Percentiles rank a stretch among this genome's conserved stretches.
Conservation (phyloP, 306 rosid genomes). For the Astragalus membranaceus region DNA sequence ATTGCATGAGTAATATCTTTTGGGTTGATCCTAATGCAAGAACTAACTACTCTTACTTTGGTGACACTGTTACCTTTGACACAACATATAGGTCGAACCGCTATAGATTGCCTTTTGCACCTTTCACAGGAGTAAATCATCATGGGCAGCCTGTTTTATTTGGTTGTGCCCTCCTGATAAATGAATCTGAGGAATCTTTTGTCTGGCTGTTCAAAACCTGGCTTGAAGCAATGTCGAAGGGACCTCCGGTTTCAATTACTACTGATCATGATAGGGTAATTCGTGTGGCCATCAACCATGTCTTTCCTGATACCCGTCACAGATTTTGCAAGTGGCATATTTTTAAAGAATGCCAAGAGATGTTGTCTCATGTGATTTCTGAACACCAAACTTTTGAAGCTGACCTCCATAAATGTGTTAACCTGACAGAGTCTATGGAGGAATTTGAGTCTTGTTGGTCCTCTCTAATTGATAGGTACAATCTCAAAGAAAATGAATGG, state of each 20-base stretch:
- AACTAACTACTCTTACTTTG: constrained; percentile 27
- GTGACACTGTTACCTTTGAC: constrained; percentile 35
- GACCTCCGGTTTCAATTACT: constrained; percentile 28
- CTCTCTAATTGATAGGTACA: constrained; percentile 22
- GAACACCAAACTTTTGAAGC: constrained; percentile 26
- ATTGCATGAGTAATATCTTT: constrained; percentile 25
- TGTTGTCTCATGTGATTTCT: constrained; percentile 25
- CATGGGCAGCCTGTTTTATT: constrained; percentile 33
- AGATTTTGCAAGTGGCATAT: constrained; percentile 36
- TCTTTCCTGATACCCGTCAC: constrained; percentile 30
- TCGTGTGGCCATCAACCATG: constrained; percentile 23
- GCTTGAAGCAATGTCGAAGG: constrained; percentile 25
- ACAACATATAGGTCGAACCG: constrained; percentile 37
- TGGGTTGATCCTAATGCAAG: constrained; percentile 30
- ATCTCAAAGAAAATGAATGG: constrained; percentile 26
- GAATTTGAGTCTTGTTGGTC: constrained; percentile 30
- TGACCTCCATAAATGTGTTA: constrained; percentile 29
- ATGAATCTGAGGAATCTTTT: constrained; percentile 29
- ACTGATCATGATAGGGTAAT: constrained; percentile 35
- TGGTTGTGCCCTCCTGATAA: constrained; percentile 25
- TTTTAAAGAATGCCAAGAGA: constrained; percentile 32
- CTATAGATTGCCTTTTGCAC: constrained; percentile 31
- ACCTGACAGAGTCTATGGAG: constrained; percentile 27
- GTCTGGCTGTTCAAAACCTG: constrained; percentile 29
- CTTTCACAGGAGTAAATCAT: constrained; percentile 30